Base-by-base conservation (phyloP, 2,329 filamentous ascomycete species). In the Penicillium sp. region DNA sequence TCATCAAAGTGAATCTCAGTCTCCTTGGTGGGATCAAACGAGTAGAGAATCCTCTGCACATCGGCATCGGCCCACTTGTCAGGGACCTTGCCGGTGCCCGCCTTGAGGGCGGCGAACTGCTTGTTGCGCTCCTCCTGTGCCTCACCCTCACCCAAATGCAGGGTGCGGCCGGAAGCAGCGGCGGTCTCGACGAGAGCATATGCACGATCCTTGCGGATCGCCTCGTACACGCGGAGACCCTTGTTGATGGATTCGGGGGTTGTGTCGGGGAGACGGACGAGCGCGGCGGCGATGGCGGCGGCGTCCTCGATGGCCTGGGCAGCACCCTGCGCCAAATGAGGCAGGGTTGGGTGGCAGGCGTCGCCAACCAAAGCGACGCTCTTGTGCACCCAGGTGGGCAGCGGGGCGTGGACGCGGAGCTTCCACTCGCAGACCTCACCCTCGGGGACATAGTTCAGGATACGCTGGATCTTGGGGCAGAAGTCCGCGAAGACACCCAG, bases 61-160 rank as follows among this genome's bases (percentile, higher is more conserved):
- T 88, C 85, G 9, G 84, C 83, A 68, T 86, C 86, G 3, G 84
- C 84, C 86, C 86, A 88, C 74, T 87, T 88, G 71, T 88, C 85
- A 9, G 73, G 73, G 8, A 73, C 72, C 20, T 75, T 77, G 1
- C 78, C 77, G 65, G 78, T 80, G 54, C 72, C 73, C 62, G 74
- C 66, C 60, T 75, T 77, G 59, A 81, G 75, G 53, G 79, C 79
- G 55, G 77, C 79, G 67, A 85, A 85, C 52, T 79, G 73, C 66
- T 74, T 78, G 61, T 85, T 82, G 4, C 82, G 71, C 67, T 83
- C 80, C 63, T 82, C 79, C 71, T 84, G 83, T 7, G 81, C 83
- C 38, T 77, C 79, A 5, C 83, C 83, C 5, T 81, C 78, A 2
- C 82, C 82, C 21, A 85, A 66, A 69, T 85, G 83, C 70, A 85